phyloP scores from a whole-genome alignment of 228 moss, liverwort and hornwort genomes.

The Sphagnum magellanicum region DNA sequence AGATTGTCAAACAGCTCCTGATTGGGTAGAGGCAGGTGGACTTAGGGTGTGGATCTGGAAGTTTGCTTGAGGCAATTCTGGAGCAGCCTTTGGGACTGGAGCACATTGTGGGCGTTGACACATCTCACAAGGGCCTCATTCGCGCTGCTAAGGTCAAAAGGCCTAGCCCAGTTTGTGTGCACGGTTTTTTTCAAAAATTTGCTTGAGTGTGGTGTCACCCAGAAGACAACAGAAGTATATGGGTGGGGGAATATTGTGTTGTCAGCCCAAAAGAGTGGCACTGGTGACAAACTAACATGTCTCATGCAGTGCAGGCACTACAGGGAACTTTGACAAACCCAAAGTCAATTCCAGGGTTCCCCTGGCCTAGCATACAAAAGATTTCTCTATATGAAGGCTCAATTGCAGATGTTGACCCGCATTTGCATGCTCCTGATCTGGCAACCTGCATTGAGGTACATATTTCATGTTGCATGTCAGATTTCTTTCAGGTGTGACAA shows the following conservation, averaged over 20 bases:
- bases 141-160: slow-evolving; percentile 84
- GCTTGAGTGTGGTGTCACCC: too few species aligned
- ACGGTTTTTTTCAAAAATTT: not conserved
- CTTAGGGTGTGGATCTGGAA: slow-evolving; percentile 96
- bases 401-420: slow-evolving; percentile 57
- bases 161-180: too few species aligned
- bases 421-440: slow-evolving; percentile 56
- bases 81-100: slow-evolving; percentile 59
- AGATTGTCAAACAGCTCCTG: not conserved
- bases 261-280: too few species aligned
- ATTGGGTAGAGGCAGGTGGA: slow-evolving; percentile 56
- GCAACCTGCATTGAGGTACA: slow-evolving; percentile 94
- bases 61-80: slow-evolving; percentile 75
- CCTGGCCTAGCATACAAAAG: slow-evolving; percentile 22
- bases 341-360: slow-evolving; percentile 21
- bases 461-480: not conserved
- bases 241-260: too few species aligned
- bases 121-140: slow-evolving; percentile 76
- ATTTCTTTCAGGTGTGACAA: too few species aligned
- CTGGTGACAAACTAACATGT: too few species aligned
- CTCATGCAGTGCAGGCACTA: slow-evolving; percentile 16
- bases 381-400: slow-evolving; percentile 74
- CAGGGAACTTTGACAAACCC: slow-evolving; percentile 46
- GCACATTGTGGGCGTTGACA: slow-evolving; percentile 81
- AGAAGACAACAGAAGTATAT: too few species aligned